Evolutionary conservation across 2,329 filamentous ascomycete genomes (phyloP).

Genomic region (Aspergillus japonicus): DNA sequence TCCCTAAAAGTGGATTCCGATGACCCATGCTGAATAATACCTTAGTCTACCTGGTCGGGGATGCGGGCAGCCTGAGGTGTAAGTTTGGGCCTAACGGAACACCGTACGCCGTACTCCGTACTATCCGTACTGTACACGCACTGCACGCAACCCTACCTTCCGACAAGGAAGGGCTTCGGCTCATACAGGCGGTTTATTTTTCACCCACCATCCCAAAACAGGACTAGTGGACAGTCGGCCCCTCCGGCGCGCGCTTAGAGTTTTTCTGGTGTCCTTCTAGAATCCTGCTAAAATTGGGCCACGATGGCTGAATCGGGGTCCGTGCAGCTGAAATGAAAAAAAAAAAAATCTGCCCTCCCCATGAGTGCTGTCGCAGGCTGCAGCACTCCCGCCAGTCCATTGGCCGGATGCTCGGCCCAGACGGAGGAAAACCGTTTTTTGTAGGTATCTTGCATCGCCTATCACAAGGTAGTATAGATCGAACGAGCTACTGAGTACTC

Average conservation of each 20-base stretch:
- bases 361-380: not conserved
- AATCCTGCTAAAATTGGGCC: conserved; percentile 23
- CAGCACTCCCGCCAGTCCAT: not conserved
- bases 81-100: not conserved
- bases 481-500: not conserved
- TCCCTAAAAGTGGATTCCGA: not conserved
- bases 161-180: not conserved
- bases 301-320: conserved; percentile 2
- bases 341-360: not conserved
- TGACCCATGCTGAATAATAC: not conserved
- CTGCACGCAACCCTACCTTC: not conserved
- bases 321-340: conserved; percentile 2
- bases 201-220: not conserved
- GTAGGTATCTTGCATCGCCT: not conserved
- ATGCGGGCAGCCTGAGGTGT: not conserved
- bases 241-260: conserved; percentile 8
- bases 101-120: not conserved
- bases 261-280: conserved; percentile 20
- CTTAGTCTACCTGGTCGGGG: not conserved
- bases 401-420: not conserved
- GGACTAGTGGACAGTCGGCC: conserved; percentile 2
- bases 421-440: not conserved
- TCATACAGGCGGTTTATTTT: not conserved
- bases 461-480: not conserved
- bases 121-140: not conserved